Conservation (phyloP, 2,329 filamentous ascomycete species). For the Penicillium olsonii region DNA sequence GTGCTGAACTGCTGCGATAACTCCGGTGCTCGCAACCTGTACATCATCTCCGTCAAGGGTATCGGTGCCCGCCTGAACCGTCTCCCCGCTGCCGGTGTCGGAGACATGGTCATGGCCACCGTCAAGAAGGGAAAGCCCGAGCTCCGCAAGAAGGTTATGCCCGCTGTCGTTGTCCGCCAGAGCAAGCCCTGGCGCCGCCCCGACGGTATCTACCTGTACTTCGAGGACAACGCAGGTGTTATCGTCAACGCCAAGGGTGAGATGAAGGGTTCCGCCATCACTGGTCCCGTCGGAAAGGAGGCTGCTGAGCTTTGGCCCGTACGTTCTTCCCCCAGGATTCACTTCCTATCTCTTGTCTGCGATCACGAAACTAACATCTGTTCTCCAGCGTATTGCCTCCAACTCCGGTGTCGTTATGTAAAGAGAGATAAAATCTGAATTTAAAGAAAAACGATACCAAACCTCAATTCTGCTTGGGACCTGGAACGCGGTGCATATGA, state of each 20-base stretch:
- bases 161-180: conserved; percentile 97
- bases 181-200: conserved; percentile 99
- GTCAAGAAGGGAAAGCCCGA: conserved; percentile 99
- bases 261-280: conserved; percentile 99
- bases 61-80: conserved; percentile 97
- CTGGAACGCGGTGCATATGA: conserved; percentile 30
- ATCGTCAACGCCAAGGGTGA: conserved; percentile 99
- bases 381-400: conserved; percentile 86
- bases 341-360: not conserved
- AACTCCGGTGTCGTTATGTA: conserved; percentile 99
- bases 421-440: conserved; percentile 47
- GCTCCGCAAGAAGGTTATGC: conserved; percentile 99
- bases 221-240: conserved; percentile 99
- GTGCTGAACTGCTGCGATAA: conserved; percentile 99
- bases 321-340: conserved; percentile 47
- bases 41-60: conserved; percentile 99
- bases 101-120: conserved; percentile 99
- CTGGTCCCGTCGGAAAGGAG: conserved; percentile 98
- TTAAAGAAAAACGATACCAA: conserved; percentile 33
- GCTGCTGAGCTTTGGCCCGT: conserved; percentile 99
- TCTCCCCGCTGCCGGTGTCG: conserved; percentile 94
- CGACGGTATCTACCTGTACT: conserved; percentile 99
- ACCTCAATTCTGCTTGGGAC: conserved; percentile 27
- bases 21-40: conserved; percentile 97
- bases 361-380: conserved; percentile 34